A percentile compares a stretch with the other conserved stretches of the same genome.
phyloP scores from a whole-genome alignment of 1,284 basidiomycete species.

The Flammula alnicola region DNA sequence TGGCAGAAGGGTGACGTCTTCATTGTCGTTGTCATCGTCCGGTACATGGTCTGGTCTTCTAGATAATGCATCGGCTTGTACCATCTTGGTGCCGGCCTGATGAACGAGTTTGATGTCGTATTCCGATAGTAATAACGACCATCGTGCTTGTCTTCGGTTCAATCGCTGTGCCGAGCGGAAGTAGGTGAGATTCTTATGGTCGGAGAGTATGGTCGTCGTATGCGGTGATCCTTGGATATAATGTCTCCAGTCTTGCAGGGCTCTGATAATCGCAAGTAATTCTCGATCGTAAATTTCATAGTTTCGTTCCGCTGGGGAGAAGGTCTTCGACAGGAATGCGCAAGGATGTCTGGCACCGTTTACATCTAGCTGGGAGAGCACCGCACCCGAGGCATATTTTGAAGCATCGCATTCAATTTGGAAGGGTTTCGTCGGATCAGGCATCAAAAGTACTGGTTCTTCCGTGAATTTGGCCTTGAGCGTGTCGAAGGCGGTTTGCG shows the following conservation, averaged over 20 bases:
- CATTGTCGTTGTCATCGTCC: slow-evolving; percentile 32
- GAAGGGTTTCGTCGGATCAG: slow-evolving; percentile 25
- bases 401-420: slow-evolving; percentile 34
- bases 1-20: slow-evolving; percentile 33
- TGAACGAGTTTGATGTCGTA: slow-evolving; percentile 44
- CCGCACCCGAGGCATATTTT: slow-evolving; percentile 32
- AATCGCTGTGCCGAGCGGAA: slow-evolving; percentile 41
- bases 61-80: slow-evolving; percentile 45
- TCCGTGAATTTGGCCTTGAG: slow-evolving; percentile 29
- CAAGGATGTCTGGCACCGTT: slow-evolving; percentile 30
- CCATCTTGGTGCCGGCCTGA: slow-evolving; percentile 39
- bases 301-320: slow-evolving; percentile 40
- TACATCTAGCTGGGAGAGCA: slow-evolving; percentile 31
- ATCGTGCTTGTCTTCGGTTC: slow-evolving; percentile 44
- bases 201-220: slow-evolving; percentile 36
- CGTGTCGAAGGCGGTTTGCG: slow-evolving; percentile 21
- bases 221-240: slow-evolving; percentile 37
- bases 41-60: slow-evolving; percentile 36
- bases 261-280: slow-evolving; percentile 44
- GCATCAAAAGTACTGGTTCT: slow-evolving; percentile 27
- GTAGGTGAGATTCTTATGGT: slow-evolving; percentile 51
- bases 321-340: slow-evolving; percentile 32
- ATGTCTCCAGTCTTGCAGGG: slow-evolving; percentile 44
- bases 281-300: slow-evolving; percentile 55
- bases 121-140: slow-evolving; percentile 38